Percentiles rank a stretch among this genome's conserved stretches.
These are phyloP conservation scores for Annulohypoxylon maeteangense DNA, from an alignment of 495 filamentous ascomycete genomes.

Conservation along the genomic window DNA sequence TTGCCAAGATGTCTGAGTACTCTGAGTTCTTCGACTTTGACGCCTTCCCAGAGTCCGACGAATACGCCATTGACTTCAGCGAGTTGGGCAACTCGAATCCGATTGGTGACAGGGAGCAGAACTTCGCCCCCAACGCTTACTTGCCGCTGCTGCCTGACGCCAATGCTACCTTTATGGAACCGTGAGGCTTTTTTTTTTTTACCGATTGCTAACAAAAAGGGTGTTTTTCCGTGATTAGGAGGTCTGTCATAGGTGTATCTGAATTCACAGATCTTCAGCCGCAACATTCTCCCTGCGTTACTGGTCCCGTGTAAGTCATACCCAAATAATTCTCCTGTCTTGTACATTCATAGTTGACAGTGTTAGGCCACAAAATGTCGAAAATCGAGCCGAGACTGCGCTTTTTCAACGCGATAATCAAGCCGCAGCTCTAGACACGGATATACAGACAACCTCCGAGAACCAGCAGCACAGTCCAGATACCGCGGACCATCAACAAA, in stretches of 20 bases:
- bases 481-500: slow-evolving; percentile 11
- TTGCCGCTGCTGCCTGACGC: slow-evolving; percentile 54
- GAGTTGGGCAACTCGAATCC: slow-evolving; percentile 50
- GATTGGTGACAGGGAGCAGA: slow-evolving; percentile 33
- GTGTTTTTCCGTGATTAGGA: no score
- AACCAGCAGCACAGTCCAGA: background rate
- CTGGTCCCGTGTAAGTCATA: no score
- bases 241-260: no score
- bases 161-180: slow-evolving; percentile 22
- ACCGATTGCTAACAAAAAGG: slow-evolving; percentile 50
- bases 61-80: slow-evolving; percentile 75
- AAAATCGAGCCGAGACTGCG: background rate
- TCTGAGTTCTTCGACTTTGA: slow-evolving; percentile 84
- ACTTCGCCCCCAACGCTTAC: slow-evolving; percentile 58
- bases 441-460: background rate
- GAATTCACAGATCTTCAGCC: no score
- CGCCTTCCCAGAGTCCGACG: slow-evolving; percentile 78
- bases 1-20: slow-evolving; percentile 53
- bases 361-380: background rate
- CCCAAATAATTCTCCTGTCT: no score
- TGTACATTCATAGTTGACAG: no score
- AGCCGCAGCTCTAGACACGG: background rate
- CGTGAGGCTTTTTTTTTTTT: slow-evolving; percentile 50
- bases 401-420: background rate
- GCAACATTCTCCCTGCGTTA: no score